Evolutionary conservation across 2,329 filamentous ascomycete species (phyloP), one percentile per base, ranked within the genome.

Genomic region (Sporothrix dimorphospora): DNA sequence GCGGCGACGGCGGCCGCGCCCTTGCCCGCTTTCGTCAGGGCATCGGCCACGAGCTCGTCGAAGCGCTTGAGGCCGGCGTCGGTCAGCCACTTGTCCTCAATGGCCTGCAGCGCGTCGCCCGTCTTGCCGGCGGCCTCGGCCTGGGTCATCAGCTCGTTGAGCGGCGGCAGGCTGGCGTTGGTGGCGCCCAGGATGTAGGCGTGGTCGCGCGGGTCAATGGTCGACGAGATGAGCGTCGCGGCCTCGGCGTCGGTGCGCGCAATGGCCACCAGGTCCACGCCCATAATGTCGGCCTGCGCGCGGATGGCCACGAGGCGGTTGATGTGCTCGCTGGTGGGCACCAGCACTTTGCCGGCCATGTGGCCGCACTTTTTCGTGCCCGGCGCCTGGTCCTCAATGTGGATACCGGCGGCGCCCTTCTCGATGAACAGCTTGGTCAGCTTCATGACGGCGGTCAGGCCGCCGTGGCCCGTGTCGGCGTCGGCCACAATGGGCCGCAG

Each of bases 301-400:
- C 96, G 92, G 81, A 99, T 98, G 77, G 96, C 94, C 68, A 99
- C 94, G 71, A 99, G 87, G 71, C 96, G 92, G 86, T 98, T 98
- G 85, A 98, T 98, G 85, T 99, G 96, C 85, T 99, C 96, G 83
- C 90, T 93, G 80, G 98, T 97, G 68, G 96, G 96, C 69, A 99
- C 96, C 73, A 99, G 87, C 57, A 98, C 96, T 85, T 98, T 98
- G 79, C 96, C 96, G 76, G 96, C 96, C 96, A 98, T 98, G 85
- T 98, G 96, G 75, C 96, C 96, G 82, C 96, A 99, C 89, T 99
- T 99, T 89, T 99, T 99, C 67, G 96, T 98, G 71, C 96, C 96
- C 3, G 96, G 95, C 4, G 96, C 95, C 83, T 98, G 96, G 81
- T 99, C 96, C 84, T 99, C 96, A 77, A 99, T 98, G 84, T 99